Evolutionary conservation across 805 yeast genomes (phyloP), one percentile per base, ranked within the genome.

Genomic region (Dipodascopsis uninucleata): DNA sequence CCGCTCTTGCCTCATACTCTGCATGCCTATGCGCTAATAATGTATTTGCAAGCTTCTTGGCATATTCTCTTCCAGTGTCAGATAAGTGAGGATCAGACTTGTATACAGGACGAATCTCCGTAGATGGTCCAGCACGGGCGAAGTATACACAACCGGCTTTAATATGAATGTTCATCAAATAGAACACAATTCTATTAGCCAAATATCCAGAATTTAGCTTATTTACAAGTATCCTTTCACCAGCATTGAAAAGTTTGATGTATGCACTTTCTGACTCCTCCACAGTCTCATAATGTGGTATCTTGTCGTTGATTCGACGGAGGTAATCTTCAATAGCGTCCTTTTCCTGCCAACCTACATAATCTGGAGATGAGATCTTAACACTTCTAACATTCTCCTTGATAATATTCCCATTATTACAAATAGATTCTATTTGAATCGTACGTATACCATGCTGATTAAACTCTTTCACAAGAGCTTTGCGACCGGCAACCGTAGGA

Each of bases 111-210:
- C 77, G 74, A 55, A 75, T 74, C 46, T 69, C 71, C 52, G 75
- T 76, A 41, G 62, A 49, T 12, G 55, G 43, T 8, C 74, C 74
- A 1, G 72, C 70, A 12, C 68, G 49, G 7, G 97, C 96, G 68
- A 93, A 88, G 64, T 80, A 93, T n/a, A 93, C 86, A 23, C 89
- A 79, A 0, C 97, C 97, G 40, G 78, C 73, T 62, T 87, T 86
- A 59, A 87, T 83, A 55, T 90, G 77, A 9, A 93, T 75, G 67
- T 93, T 93, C 87, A 93, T 85, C 62, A 93, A 71, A 64, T 86
- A 93, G 63, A 86, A 87, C 21, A 93, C 88, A 39, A 93, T 93
- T 60, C 93, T 83, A 62, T 90, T 87, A 28, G 87, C 80, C 63
- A 93, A 72, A 63, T 90, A 93, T 14, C 96, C 97, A 58, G 86